Conservation (phyloP, 2,329 filamentous ascomycete species). For the Sporothrix variecibatus region DNA sequence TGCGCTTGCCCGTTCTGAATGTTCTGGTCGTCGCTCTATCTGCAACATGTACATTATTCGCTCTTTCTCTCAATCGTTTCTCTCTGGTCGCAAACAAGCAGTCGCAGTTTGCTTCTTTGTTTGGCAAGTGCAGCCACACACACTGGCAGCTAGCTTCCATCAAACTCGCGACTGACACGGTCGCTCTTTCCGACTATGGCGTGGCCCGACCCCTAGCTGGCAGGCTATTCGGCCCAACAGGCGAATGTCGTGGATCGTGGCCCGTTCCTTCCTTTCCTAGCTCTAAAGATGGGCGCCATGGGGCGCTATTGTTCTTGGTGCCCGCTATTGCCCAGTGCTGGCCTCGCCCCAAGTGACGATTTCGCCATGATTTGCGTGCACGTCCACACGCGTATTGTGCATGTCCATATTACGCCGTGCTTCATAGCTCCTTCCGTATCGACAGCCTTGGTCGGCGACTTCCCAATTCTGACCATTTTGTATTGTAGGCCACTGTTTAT, state of each 20-base stretch:
- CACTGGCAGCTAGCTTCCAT: neutral
- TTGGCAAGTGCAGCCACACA: neutral
- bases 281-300: slow-evolving; percentile 4
- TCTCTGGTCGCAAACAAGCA: neutral
- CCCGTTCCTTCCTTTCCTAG: slow-evolving; percentile 28
- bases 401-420: neutral
- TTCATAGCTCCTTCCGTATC: neutral
- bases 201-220: neutral
- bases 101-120: neutral
- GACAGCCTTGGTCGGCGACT: neutral
- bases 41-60: neutral
- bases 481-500: neutral
- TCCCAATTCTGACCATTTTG: neutral
- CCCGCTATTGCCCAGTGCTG: slow-evolving; percentile 4
- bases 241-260: slow-evolving; percentile 17
- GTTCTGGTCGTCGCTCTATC: neutral
- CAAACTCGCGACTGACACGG: neutral
- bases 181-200: neutral
- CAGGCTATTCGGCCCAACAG: slow-evolving; percentile 16
- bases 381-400: neutral
- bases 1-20: neutral
- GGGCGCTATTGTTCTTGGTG: slow-evolving; percentile 14
- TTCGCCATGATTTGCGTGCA: neutral
- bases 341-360: neutral
- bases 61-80: neutral